Base-by-base conservation (phyloP, 345 rosid genomes). In the Psidium friedrichsthalianum region DNA sequence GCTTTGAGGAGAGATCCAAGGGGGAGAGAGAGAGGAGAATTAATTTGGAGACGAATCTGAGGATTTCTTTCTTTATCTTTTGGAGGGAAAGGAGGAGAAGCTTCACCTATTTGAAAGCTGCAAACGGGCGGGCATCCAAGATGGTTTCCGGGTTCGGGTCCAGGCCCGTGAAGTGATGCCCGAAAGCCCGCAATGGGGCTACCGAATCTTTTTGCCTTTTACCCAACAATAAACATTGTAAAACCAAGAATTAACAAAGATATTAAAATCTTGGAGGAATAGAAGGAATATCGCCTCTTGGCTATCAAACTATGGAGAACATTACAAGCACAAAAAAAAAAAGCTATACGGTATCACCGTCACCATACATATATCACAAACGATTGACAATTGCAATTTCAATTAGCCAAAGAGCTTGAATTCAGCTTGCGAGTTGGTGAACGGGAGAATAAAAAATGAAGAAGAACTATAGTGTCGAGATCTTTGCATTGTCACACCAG, bases 311-410 rank as follows among this genome's bases (percentile, higher is more conserved):
- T n/a, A 29, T 29, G 76, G 32, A 29, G 11, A 61, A 29, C 76
- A 29, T 15, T 61, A 32, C 32, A 29, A 29, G 18, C 42, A 18
- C 55, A 16, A 5, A 52, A 15, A 6, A 29, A 13, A 61, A 61
- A 61, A 27, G 74, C 40, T 61, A 40, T 32, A 61, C 2, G 5
- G 74, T 16, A 61, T 61, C 40, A 3, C 16, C 29, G 32, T 59
- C 8, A 0, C 10, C 7, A 4, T 0, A n/a, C 42, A 14, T 29
- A 1, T 13, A 5, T 0, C 3, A 0, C 2, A 0, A 2, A 58
- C 14, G 18, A 58, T n/a, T 58, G n/a, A 0, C 8, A n/a, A n/a
- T 58, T 0, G 3, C 69, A 58, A n/a, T 58, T 4, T 5, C 2
- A n/a, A n/a, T n/a, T n/a, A n/a, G n/a, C 3, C 2, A 27, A 0